A percentile compares a stretch with the other conserved stretches of the same genome.
Evolutionary conservation across 768 basidiomycete species (phyloP).

Genomic region (Mycena haematopus): DNA sequence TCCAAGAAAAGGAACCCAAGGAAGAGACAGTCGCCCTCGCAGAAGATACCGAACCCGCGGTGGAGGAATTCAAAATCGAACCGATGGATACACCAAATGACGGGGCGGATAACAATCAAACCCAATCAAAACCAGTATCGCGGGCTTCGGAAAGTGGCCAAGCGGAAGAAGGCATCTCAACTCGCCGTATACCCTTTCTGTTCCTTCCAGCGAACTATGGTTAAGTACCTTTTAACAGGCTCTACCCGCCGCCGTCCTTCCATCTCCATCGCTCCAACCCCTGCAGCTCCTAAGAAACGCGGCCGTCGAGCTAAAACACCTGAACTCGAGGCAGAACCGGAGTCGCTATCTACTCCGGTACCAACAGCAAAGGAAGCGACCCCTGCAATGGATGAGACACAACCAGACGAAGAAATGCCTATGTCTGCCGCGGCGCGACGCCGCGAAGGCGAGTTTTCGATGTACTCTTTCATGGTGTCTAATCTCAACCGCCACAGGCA

Average conservation of each 20-base stretch:
- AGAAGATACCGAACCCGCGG: background rate
- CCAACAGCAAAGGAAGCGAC: conserved; percentile 16
- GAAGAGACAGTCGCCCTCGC: no score
- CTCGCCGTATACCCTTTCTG: conserved; percentile 20
- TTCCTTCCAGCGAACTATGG: background rate
- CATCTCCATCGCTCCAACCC: conserved; percentile 33
- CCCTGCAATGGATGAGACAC: conserved; percentile 20
- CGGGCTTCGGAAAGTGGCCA: conserved; percentile 11
- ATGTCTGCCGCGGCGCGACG: conserved; percentile 21
- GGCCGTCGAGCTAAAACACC: conserved; percentile 32
- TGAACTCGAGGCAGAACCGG: conserved; percentile 38
- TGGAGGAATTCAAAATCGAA: conserved; percentile 7
- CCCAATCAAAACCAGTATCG: conserved; percentile 23
- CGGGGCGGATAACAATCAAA: conserved; percentile 3
- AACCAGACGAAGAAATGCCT: conserved; percentile 26
- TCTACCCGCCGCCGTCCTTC: conserved; percentile 49
- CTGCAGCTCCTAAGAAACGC: conserved; percentile 38
- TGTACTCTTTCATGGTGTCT: background rate
- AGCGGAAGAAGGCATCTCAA: conserved; percentile 15
- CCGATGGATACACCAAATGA: background rate
- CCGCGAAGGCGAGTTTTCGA: conserved; percentile 20
- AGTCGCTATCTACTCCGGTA: conserved; percentile 39
- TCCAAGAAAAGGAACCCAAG: no score
- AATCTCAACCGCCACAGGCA: conserved; percentile 45
- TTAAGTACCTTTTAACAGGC: conserved; percentile 34